phyloP scores from a whole-genome alignment of 2,329 filamentous ascomycete genomes.

The Paraphaeosphaeria minitans region DNA sequence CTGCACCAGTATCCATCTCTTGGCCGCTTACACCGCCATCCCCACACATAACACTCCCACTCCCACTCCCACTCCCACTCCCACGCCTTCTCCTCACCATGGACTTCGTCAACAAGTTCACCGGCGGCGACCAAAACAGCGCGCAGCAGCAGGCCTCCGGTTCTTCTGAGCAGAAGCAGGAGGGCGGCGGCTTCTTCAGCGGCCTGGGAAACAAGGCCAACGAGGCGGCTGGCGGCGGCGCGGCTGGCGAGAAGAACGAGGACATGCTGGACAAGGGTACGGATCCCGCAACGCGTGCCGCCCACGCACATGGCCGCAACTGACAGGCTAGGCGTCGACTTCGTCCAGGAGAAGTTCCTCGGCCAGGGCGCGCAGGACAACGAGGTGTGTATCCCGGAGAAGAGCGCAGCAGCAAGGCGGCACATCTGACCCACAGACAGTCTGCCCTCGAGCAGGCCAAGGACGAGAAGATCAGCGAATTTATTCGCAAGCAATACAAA shows the following conservation, averaged over 20 bases:
- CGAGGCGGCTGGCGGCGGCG: constrained; percentile 71
- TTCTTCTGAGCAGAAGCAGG: constrained; percentile 38
- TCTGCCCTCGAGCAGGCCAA: constrained; percentile 78
- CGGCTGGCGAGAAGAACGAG: constrained; percentile 79
- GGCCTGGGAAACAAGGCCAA: constrained; percentile 75
- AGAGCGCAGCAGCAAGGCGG: neutral
- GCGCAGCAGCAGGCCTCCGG: constrained; percentile 30
- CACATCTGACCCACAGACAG: constrained; percentile 30
- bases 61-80: constrained; percentile 9
- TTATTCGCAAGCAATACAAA: constrained; percentile 75
- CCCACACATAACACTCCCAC: neutral
- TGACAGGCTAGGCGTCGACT: constrained; percentile 67
- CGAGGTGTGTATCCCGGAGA: constrained; percentile 47
- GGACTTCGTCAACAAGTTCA: constrained; percentile 56
- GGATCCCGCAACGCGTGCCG: neutral
- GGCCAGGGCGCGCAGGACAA: constrained; percentile 68
- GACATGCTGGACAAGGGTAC: constrained; percentile 81
- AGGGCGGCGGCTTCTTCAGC: constrained; percentile 56
- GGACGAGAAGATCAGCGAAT: constrained; percentile 78
- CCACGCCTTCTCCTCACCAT: constrained; percentile 33
- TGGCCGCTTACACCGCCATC: neutral
- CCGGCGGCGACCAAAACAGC: constrained; percentile 46
- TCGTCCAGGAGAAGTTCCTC: constrained; percentile 75
- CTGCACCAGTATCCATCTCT: constrained; percentile 10
- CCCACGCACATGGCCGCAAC: neutral